Conservation (phyloP, 352 stramenopile species). For the Phytophthora crassamura region DNA sequence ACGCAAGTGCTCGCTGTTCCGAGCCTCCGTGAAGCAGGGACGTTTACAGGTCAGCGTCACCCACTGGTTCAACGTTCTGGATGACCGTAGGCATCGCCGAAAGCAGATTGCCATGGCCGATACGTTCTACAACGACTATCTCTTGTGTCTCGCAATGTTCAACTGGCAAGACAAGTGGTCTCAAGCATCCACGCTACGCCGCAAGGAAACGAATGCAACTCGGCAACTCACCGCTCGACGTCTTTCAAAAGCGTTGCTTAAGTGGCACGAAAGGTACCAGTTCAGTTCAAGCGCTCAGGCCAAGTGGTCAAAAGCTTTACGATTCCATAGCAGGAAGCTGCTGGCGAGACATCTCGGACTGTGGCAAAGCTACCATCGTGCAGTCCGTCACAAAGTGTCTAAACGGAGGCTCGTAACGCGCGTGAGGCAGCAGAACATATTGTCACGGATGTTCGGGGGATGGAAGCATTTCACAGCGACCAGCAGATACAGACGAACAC, state of each 20-base stretch:
- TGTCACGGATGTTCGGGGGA: constrained; percentile 16
- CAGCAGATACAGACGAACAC: neutral
- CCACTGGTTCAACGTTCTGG: constrained; percentile 16
- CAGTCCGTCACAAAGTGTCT: constrained; percentile 11
- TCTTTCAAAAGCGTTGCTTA: constrained; percentile 16
- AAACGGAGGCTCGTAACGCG: constrained; percentile 12
- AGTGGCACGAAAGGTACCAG: constrained; percentile 15
- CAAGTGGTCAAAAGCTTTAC: constrained; percentile 5
- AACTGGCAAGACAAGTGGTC: constrained; percentile 39
- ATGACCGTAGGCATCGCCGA: constrained; percentile 2
- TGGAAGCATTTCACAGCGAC: constrained; percentile 13
- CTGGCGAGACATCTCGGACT: constrained; percentile 6
- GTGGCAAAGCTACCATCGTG: constrained; percentile 17
- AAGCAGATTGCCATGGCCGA: constrained; percentile 22
- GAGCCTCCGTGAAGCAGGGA: neutral
- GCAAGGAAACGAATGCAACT: constrained; percentile 6
- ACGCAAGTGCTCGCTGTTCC: neutral
- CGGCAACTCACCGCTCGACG: constrained; percentile 11
- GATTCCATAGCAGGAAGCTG: constrained; percentile 5
- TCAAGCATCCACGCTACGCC: constrained; percentile 8
- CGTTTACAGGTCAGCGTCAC: constrained; percentile 16
- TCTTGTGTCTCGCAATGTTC: constrained; percentile 36
- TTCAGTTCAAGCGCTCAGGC: neutral
- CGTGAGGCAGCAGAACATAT: constrained; percentile 11
- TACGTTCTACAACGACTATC: constrained; percentile 39